Conservation (phyloP, 768 basidiomycete species). For the Psilocybe cubensis region DNA sequence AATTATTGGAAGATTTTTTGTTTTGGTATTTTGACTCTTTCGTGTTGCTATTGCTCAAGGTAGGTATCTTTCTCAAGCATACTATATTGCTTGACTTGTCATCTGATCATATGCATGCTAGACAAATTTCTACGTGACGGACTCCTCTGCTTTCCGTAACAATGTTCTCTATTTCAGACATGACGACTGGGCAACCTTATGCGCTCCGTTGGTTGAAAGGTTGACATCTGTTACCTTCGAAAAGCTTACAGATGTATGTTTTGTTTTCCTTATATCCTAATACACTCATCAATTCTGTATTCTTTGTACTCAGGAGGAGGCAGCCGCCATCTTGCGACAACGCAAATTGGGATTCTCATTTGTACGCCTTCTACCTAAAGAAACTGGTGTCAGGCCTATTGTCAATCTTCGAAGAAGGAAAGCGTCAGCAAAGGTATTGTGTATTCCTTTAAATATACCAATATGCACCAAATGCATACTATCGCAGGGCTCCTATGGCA, state of each 20-base stretch:
- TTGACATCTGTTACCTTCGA: slow-evolving; percentile 73
- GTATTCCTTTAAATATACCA: not conserved
- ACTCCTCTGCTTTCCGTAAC: slow-evolving; percentile 84
- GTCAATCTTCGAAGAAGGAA: slow-evolving; percentile 77
- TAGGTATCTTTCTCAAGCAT: slow-evolving; percentile 30
- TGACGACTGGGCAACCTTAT: slow-evolving; percentile 89
- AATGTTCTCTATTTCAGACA: slow-evolving; percentile 91
- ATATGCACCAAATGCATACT: not conserved
- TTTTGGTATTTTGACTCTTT: slow-evolving; percentile 95
- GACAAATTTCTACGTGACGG: slow-evolving; percentile 95
- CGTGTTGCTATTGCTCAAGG: slow-evolving; percentile 77
- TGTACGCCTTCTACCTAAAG: slow-evolving; percentile 90
- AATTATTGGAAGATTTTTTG: slow-evolving; percentile 86
- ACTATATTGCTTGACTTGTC: not conserved
- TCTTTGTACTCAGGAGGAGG: slow-evolving; percentile 52
- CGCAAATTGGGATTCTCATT: slow-evolving; percentile 83
- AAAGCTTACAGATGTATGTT: slow-evolving; percentile 65
- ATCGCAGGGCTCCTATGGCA: slow-evolving; percentile 31
- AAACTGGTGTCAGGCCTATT: slow-evolving; percentile 92
- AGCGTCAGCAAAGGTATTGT: slow-evolving; percentile 24
- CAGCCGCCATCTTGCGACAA: slow-evolving; percentile 66
- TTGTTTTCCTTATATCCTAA: not conserved
- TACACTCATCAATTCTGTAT: not conserved
- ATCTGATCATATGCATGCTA: slow-evolving; percentile 29
- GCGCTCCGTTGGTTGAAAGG: slow-evolving; percentile 78